Base-by-base conservation (phyloP, 2,329 filamentous ascomycete species). In the Aspergillus sp. region DNA sequence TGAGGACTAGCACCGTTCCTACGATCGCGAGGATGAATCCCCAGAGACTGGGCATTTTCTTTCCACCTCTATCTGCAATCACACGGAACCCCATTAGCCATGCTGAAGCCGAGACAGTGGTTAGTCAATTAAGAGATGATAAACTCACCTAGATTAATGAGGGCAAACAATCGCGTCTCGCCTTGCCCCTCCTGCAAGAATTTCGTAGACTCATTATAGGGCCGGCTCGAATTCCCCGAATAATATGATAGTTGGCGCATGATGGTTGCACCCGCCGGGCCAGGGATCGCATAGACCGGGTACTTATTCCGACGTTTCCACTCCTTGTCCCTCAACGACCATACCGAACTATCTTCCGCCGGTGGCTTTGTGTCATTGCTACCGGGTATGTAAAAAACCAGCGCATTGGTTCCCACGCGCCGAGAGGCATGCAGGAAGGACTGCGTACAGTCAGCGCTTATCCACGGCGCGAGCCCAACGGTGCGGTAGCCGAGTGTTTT, bases 381-480 rank as follows among this genome's bases (percentile, higher is more conserved):
- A 20, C 76, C 74, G 0, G 81, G 80, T 31, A 81, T 73, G 65
- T 82, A 88, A 64, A 86, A 84, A n/a, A 88, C 61, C 56, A 87
- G 80, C 20, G 77, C 83, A 47, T 86, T 83, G 10, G 89, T 81
- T 24, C 85, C 82, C 65, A 88, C 85, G n/a, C 85, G 83, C 20
- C 85, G 81, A 2, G 83, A 84, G 12, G 80, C 78, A 18, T 82
- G 77, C 51, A 98, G 82, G 72, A 92, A 96, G 49, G 88, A 84
- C 57, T 82, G 77, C 12, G 91, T 90, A 72, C 94, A 99, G 26
- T 85, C 79, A 7, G 83, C 78, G 62, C 84, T 90, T 67, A 92
- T 86, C 93, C 94, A 98, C 29, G 94, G 94, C 24, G 91, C 93
- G 55, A 97, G 78, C 29, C 90, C 93, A 67, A 97, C 85, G 54